Conservation (phyloP, 1,284 basidiomycete species). For the Polyporus tsugae region DNA sequence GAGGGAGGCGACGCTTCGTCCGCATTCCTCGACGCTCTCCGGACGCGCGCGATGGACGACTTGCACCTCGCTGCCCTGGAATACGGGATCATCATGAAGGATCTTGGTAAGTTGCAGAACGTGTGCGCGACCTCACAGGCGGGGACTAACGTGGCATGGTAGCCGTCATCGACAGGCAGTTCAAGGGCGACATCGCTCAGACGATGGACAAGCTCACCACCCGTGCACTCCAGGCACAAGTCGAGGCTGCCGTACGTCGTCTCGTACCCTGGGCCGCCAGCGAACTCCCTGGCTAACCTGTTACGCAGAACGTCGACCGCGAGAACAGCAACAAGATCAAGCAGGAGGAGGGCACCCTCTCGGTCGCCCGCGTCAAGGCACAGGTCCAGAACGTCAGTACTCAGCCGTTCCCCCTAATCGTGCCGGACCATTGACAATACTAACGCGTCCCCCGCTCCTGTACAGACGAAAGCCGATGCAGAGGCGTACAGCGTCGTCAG, state of each 20-base stretch:
- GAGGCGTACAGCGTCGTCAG: constrained; percentile 77
- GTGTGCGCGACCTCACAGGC: not conserved
- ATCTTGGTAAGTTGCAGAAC: constrained; percentile 59
- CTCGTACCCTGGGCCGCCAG: not conserved
- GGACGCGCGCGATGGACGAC: constrained; percentile 85
- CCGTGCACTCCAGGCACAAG: constrained; percentile 81
- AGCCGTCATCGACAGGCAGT: constrained; percentile 85
- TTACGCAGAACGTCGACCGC: constrained; percentile 73
- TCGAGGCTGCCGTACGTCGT: constrained; percentile 76
- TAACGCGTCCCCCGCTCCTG: not conserved
- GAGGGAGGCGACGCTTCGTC: constrained; percentile 73
- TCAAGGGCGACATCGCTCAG: constrained; percentile 81
- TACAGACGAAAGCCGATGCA: constrained; percentile 72
- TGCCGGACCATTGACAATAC: not conserved
- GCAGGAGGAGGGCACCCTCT: constrained; percentile 79
- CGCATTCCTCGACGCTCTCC: constrained; percentile 80
- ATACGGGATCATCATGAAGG: constrained; percentile 82
- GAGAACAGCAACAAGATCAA: constrained; percentile 88
- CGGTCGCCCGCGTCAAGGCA: constrained; percentile 79
- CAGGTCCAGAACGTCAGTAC: constrained; percentile 63
- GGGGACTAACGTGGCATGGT: not conserved
- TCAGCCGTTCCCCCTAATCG: not conserved
- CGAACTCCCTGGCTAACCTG: not conserved
- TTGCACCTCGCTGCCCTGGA: constrained; percentile 80
- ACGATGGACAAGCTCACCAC: constrained; percentile 88